These are phyloP conservation scores for Aquanectria penicillioides DNA, from an alignment of 2,329 filamentous ascomycete genomes.

Conservation along the genomic window DNA sequence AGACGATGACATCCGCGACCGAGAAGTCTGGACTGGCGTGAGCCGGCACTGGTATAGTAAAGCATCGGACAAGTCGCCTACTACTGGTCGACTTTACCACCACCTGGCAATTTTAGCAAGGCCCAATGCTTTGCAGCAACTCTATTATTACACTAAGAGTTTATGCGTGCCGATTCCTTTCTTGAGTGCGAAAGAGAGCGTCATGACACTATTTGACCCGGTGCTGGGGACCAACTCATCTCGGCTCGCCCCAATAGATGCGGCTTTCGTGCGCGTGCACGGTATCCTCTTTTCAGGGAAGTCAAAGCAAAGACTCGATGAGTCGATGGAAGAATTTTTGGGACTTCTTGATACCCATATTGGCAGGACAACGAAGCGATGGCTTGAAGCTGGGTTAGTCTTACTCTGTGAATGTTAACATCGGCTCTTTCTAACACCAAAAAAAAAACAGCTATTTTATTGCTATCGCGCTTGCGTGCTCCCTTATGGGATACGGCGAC, in stretches of 20 bases:
- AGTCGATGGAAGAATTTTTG: constrained; percentile 60
- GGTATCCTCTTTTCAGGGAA: constrained; percentile 70
- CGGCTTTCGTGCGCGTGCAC: constrained; percentile 70
- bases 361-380: constrained; percentile 57
- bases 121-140: constrained; percentile 74
- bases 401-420: too few species aligned
- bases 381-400: constrained; percentile 59
- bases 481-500: constrained; percentile 47
- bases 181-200: constrained; percentile 72
- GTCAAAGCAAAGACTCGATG: constrained; percentile 56
- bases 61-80: constrained; percentile 80
- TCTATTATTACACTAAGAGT: constrained; percentile 78
- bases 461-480: constrained; percentile 45
- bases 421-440: constrained; percentile 17
- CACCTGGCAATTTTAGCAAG: constrained; percentile 84
- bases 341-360: constrained; percentile 67
- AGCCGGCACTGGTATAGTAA: constrained; percentile 86
- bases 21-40: constrained; percentile 84
- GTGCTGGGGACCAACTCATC: constrained; percentile 54
- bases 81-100: constrained; percentile 84
- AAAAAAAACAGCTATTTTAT: constrained; percentile 45
- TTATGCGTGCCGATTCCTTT: constrained; percentile 77
- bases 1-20: constrained; percentile 77
- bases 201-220: constrained; percentile 75
- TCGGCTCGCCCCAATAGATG: constrained; percentile 58